Base-by-base conservation (phyloP, 768 basidiomycete species). In the Boletellus ananiceps region DNA sequence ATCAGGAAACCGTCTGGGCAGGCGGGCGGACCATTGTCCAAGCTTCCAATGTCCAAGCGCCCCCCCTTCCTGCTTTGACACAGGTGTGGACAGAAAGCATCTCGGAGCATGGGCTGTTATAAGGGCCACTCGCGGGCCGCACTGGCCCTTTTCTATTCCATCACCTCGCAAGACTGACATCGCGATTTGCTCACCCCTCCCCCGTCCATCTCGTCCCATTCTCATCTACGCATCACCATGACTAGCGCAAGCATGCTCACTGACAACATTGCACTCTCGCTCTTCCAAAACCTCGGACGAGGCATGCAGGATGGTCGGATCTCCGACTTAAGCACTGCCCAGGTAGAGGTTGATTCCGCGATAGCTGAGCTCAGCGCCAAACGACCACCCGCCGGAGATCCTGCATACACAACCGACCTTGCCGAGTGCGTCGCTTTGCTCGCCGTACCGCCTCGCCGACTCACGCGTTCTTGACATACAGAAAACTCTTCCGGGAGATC, bases 11-110 rank as follows among this genome's bases (percentile, higher is more conserved):
- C 33, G 31, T 37, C 43, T 38, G 39, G 45, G 44, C 52, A 42
- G 23, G 23, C 23, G 6, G 23, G 23, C 23, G 23, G 23, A 7
- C 36, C 18, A 40, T 45, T 40, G 51, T 50, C 59, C 50, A 51
- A 57, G 52, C 50, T 48, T 37, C 29, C 34, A 39, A 41, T 32
- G 50, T 44, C 49, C 57, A 53, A 58, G 53, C 59, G 40, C 38
- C 44, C 23, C 23, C 23, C 23, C 23, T 25, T 25, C 42, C 43
- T 42, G 52, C 52, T 62, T 62, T 62, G 58, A 37, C 27, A 45
- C 43, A 33, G 32, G 37, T 25, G 23, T 25, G 23, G 23, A 7
- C 23, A 25, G 23, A 25, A 25, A 25, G 23, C 34, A 33, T 51
- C 34, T 23, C 21, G 16, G 46, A 27, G 4, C 31, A 12, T 15